Percentiles rank a stretch among this genome's conserved stretches.
phyloP scores from a whole-genome alignment of 306 rosid species.

The Fragaria nilgerrensis region DNA sequence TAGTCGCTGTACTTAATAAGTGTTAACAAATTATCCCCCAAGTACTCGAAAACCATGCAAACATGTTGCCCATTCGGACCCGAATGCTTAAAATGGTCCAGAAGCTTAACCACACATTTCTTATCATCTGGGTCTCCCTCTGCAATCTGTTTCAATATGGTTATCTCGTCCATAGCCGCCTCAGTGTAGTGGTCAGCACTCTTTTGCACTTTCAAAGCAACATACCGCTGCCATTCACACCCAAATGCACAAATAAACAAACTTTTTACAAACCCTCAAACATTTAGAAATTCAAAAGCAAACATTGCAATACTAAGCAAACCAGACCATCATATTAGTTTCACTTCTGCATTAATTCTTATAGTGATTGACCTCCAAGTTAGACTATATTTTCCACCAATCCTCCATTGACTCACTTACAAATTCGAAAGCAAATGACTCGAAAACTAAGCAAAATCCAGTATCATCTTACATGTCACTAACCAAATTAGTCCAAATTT shows the following conservation, averaged over 20 bases:
- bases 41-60: constrained; percentile 92
- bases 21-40: constrained; percentile 93
- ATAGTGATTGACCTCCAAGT: background rate
- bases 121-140: constrained; percentile 81
- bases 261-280: constrained; percentile 1
- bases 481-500: background rate
- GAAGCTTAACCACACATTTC: constrained; percentile 90
- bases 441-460: background rate
- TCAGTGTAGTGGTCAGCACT: constrained; percentile 98
- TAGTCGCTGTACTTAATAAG: constrained; percentile 80
- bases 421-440: background rate
- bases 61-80: constrained; percentile 97
- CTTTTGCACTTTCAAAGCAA: constrained; percentile 94
- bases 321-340: background rate
- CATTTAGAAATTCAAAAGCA: background rate
- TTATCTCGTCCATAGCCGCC: constrained; percentile 96
- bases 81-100: constrained; percentile 94
- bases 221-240: constrained; percentile 55
- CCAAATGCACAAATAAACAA: background rate
- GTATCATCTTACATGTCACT: background rate
- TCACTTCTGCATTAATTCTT: background rate
- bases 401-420: background rate
- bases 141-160: constrained; percentile 85
- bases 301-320: background rate
- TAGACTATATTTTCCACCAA: background rate